These are phyloP conservation scores for Priceomyces medius DNA, from an alignment of 805 yeast genomes.

Conservation along the genomic window DNA sequence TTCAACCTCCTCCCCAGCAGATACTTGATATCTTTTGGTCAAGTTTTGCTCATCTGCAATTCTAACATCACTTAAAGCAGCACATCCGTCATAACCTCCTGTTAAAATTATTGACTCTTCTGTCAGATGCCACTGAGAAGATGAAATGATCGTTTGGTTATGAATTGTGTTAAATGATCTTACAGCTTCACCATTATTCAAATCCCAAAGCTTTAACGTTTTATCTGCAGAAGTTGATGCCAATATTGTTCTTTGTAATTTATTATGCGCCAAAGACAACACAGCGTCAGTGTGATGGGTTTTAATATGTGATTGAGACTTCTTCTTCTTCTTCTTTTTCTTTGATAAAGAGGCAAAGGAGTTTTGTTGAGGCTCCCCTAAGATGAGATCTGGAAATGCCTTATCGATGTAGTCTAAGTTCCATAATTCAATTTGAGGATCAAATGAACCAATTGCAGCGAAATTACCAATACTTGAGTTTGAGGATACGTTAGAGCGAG, in stretches of 20 bases:
- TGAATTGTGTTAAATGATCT: conserved; percentile 74
- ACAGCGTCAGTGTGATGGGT: conserved; percentile 94
- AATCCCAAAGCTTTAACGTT: conserved; percentile 95
- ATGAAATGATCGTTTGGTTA: conserved; percentile 74
- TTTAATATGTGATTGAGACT: conserved; percentile 50
- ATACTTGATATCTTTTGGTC: conserved; percentile 64
- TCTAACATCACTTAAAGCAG: conserved; percentile 84
- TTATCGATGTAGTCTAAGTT: conserved; percentile 89
- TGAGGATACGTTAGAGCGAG: conserved; percentile 44
- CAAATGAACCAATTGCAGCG: conserved; percentile 96
- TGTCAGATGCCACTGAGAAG: conserved; percentile 77
- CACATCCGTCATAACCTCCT: conserved; percentile 89
- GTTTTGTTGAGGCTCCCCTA: conserved; percentile 68
- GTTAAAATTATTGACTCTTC: conserved; percentile 73
- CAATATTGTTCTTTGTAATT: conserved; percentile 74
- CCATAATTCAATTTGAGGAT: conserved; percentile 97
- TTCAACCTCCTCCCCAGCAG: conserved; percentile 80
- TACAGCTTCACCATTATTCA: conserved; percentile 70
- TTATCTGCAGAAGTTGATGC: conserved; percentile 95
- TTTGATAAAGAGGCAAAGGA: conserved; percentile 37
- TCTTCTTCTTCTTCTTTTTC: conserved; percentile 50
- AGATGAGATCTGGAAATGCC: conserved; percentile 89
- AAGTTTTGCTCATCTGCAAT: conserved; percentile 57
- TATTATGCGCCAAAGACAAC: conserved; percentile 80
- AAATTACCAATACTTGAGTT: conserved; percentile 70